Conservation (phyloP, 768 basidiomycete species). For the Tulasnella sp. region DNA sequence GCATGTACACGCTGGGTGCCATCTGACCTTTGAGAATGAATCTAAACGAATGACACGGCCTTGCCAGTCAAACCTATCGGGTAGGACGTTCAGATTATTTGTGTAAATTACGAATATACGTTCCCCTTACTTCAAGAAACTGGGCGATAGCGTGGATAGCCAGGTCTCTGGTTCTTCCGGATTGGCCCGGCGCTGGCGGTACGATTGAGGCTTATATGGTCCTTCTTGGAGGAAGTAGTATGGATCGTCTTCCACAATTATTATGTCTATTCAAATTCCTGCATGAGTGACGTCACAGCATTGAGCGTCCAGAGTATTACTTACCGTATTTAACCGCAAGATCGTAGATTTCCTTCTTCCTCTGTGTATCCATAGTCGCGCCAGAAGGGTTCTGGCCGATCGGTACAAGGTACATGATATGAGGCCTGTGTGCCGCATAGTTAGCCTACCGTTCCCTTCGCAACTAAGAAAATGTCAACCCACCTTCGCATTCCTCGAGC, state of each 20-base stretch:
- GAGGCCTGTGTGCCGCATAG: constrained; percentile 41
- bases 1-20: constrained; percentile 3
- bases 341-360: constrained; percentile 76
- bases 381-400: constrained; percentile 85
- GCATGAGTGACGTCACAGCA: background rate
- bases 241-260: constrained; percentile 80
- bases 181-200: constrained; percentile 26
- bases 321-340: constrained; percentile 72
- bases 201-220: constrained; percentile 41
- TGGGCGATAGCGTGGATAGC: constrained; percentile 51
- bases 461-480: constrained; percentile 5
- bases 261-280: constrained; percentile 42
- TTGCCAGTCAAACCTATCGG: constrained; percentile 55
- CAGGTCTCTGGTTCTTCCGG: constrained; percentile 40
- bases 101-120: background rate
- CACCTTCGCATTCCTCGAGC: constrained; percentile 51
- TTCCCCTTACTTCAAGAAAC: constrained; percentile 44
- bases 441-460: background rate
- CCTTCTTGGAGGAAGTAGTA: constrained; percentile 69
- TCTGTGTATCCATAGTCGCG: constrained; percentile 48
- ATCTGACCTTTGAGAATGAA: constrained; percentile 62
- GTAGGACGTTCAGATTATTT: background rate
- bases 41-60: constrained; percentile 80
- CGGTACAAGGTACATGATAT: constrained; percentile 66
- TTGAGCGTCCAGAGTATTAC: constrained; percentile 7